Evolutionary conservation across 2,329 filamentous ascomycete genomes (phyloP), one percentile per base, ranked within the genome.

Genomic region (Chaetomium globosum): DNA sequence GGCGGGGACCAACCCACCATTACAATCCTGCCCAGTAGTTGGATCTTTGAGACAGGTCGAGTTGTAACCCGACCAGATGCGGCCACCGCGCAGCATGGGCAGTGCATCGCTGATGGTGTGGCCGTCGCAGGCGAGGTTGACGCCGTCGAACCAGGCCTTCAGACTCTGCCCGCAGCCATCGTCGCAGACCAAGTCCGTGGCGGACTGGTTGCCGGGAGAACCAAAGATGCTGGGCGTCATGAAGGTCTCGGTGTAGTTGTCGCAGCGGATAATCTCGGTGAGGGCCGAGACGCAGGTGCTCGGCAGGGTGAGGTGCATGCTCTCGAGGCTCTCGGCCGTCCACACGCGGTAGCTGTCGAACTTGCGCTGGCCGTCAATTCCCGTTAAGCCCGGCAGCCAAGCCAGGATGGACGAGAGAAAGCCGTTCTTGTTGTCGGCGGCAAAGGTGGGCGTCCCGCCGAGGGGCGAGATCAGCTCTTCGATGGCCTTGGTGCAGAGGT

Each of bases 401-500:
- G 33, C 54, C 33, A 56, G 31, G 33, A 56, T 56, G 33, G 54
- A 56, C 33, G 54, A 43, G 33, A 56, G 54, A 33, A 56, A 56
- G 21, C 54, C 54, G n/a, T 56, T 56, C 9, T 4, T 16, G 33
- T 56, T 56, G 30, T 39, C 54, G 1, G n/a, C 3, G 54, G 54
- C 54, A 3, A 13, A 16, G 4, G 54, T 56, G 2, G 54, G 54
- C 21, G 33, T 16, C 7, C 9, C 12, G n/a, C 54, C 54, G 3
- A 56, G 21, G 21, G 54, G 54, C 21, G 54, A 56, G 21, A 56
- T 56, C 21, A 56, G 4, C 54, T 56, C 54, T 3, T 7, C 54
- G 33, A 56, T 56, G n/a, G 54, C 54, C 21, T 56, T 56, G n/a
- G 54, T 56, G 33, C 54, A 56, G 54, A 56, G 54, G 54, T 43